Conservation (phyloP, 1,139 yeast species). For the Suhomyces ambrosiae region DNA sequence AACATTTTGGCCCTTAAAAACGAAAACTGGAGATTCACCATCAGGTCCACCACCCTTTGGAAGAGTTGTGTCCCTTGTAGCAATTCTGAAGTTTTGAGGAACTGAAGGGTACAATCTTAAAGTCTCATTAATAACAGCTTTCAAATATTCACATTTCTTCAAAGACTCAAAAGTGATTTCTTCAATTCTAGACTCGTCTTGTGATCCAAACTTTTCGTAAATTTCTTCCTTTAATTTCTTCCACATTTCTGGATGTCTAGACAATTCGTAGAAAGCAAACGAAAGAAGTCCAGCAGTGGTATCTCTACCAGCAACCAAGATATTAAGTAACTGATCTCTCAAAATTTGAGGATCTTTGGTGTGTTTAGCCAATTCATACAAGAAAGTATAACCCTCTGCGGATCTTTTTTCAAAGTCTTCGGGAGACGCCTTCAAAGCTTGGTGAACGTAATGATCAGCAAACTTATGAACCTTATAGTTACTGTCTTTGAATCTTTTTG, state of each 20-base stretch:
- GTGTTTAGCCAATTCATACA: slow-evolving; percentile 48
- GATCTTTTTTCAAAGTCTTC: slow-evolving; percentile 42
- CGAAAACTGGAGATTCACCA: slow-evolving; percentile 41
- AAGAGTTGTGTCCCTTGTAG: slow-evolving; percentile 47
- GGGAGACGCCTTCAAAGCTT: slow-evolving; percentile 28
- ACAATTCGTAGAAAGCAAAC: slow-evolving; percentile 43
- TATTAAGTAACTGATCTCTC: slow-evolving; percentile 48
- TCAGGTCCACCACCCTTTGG: slow-evolving; percentile 58
- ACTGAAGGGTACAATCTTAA: slow-evolving; percentile 60
- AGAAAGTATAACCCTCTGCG: slow-evolving; percentile 41
- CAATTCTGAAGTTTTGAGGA: slow-evolving; percentile 52
- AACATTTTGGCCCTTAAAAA: slow-evolving; percentile 50
- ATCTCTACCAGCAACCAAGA: slow-evolving; percentile 50
- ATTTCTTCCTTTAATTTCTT: slow-evolving; percentile 37
- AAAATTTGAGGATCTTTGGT: slow-evolving; percentile 45
- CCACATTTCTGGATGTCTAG: slow-evolving; percentile 42
- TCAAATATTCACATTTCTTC: slow-evolving; percentile 51
- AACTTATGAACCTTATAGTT: slow-evolving; percentile 26
- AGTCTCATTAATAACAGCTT: slow-evolving; percentile 51
- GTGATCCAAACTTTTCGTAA: slow-evolving; percentile 37
- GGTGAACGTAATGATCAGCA: slow-evolving; percentile 34
- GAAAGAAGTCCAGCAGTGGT: slow-evolving; percentile 51
- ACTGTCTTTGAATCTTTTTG: slow-evolving; percentile 31
- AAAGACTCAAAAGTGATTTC: slow-evolving; percentile 51
- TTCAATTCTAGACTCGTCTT: slow-evolving; percentile 30